Evolutionary conservation across 1,284 basidiomycete genomes (phyloP).

Genomic region (Puccinia hordei): DNA sequence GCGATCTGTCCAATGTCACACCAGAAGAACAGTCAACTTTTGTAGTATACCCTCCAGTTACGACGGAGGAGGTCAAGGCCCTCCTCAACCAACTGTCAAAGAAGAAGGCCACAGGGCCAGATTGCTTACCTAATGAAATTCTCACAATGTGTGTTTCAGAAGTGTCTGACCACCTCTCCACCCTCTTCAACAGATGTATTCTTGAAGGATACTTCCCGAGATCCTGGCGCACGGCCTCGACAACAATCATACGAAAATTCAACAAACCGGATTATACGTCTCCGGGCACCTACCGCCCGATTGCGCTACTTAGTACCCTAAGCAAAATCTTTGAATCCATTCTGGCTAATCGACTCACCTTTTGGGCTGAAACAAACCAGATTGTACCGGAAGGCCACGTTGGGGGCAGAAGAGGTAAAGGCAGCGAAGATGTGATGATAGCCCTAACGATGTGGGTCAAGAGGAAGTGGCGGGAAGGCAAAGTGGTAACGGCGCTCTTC

Average conservation of each 20-base stretch:
- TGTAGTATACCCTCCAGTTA: not conserved
- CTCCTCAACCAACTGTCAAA: not conserved
- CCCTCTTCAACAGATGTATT: too few species aligned
- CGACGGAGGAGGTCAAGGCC: not conserved
- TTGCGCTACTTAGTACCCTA: slow-evolving; percentile 3
- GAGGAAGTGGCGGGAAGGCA: too few species aligned
- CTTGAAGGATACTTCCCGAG: not conserved
- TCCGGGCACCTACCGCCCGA: slow-evolving; percentile 17
- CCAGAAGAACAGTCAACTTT: too few species aligned
- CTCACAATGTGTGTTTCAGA: too few species aligned
- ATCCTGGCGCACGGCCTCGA: not conserved
- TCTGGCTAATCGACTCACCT: not conserved
- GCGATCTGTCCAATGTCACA: too few species aligned
- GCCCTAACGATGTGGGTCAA: too few species aligned
- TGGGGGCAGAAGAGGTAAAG: too few species aligned
- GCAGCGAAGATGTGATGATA: too few species aligned
- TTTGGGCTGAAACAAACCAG: slow-evolving; percentile 19
- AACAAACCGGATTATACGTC: slow-evolving; percentile 21
- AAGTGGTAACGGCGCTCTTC: too few species aligned
- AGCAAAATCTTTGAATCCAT: slow-evolving; percentile 26
- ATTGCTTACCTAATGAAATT: slow-evolving; percentile 3
- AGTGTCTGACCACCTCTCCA: not conserved
- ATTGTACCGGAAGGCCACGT: not conserved
- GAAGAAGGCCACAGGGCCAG: not conserved
- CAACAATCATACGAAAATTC: not conserved